phyloP scores from a whole-genome alignment of 192 early-diverging fungal species.

The Coemansia sp. region DNA sequence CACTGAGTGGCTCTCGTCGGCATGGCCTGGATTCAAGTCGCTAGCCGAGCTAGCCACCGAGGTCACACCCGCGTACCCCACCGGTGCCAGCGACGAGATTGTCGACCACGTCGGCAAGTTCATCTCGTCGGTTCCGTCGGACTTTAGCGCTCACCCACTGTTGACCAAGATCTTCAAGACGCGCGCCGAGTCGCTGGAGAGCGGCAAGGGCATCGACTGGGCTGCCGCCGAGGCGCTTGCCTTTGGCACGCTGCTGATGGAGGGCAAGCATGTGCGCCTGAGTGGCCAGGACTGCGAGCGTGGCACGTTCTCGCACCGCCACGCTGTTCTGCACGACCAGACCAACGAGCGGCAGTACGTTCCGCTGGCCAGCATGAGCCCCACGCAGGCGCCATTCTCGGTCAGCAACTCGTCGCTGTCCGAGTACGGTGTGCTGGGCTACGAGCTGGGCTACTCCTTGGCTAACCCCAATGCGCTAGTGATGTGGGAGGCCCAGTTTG shows the following conservation, averaged over 20 bases:
- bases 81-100: constrained; percentile 74
- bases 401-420: constrained; percentile 96
- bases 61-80: constrained; percentile 68
- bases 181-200: constrained; percentile 79
- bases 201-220: constrained; percentile 91
- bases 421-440: constrained; percentile 94
- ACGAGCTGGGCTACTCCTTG: constrained; percentile 96
- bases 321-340: constrained; percentile 96
- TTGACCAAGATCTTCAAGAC: constrained; percentile 81
- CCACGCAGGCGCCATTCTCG: constrained; percentile 84
- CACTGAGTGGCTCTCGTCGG: constrained; percentile 94
- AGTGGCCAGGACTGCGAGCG: constrained; percentile 98
- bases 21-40: constrained; percentile 87
- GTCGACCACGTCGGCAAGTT: constrained; percentile 82
- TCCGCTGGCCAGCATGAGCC: constrained; percentile 85
- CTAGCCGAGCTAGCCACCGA: constrained; percentile 73
- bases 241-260: constrained; percentile 87
- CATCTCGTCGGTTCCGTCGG: constrained; percentile 77
- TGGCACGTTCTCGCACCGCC: constrained; percentile 99
- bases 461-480: constrained; percentile 92
- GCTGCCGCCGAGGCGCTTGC: constrained; percentile 93
- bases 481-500: constrained; percentile 99
- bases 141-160: constrained; percentile 87
- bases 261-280: constrained; percentile 91
- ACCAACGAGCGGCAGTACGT: constrained; percentile 80